Evolutionary conservation across 345 rosid species (phyloP).

Genomic region (Draba incana): DNA sequence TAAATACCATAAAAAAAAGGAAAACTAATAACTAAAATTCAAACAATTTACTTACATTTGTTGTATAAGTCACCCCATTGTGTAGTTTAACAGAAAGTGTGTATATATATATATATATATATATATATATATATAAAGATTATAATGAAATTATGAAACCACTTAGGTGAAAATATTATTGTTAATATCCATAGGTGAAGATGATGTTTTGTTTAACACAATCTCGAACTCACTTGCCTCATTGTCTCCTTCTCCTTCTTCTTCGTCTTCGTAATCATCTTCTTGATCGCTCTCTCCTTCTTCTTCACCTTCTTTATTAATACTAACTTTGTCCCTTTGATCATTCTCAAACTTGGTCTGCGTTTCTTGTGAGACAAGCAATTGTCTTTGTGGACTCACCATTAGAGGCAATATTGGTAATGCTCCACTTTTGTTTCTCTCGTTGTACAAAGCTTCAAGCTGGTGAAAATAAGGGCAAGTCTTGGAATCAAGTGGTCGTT

Average conservation of each 20-base stretch:
- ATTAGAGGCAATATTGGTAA: constrained; percentile 48
- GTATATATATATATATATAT: constrained; percentile 11
- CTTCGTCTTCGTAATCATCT: constrained; percentile 40
- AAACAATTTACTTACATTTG: constrained; percentile 38
- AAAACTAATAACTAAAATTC: constrained; percentile 27
- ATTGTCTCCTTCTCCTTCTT: constrained; percentile 47
- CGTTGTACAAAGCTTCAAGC: constrained; percentile 68
- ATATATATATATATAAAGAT: constrained; percentile 1
- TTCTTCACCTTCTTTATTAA: constrained; percentile 40
- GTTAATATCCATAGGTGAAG: constrained; percentile 45
- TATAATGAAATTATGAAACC: constrained; percentile 20
- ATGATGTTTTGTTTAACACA: constrained; percentile 57
- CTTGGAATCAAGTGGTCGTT: constrained; percentile 70
- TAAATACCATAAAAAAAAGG: constrained; percentile 6
- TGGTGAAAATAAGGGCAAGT: constrained; percentile 87
- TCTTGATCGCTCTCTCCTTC: constrained; percentile 44
- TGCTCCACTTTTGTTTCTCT: constrained; percentile 49
- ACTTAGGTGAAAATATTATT: constrained; percentile 39
- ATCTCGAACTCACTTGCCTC: constrained; percentile 61
- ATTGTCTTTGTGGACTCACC: constrained; percentile 73
- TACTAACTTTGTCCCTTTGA: constrained; percentile 22
- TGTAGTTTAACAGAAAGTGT: constrained; percentile 24
- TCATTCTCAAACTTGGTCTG: constrained; percentile 30
- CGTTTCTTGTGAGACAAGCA: constrained; percentile 50
- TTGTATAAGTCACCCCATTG: constrained; percentile 11